Conservation (phyloP, 176 grass and related monocot genomes). For the Chrysopogon serrulatus region DNA sequence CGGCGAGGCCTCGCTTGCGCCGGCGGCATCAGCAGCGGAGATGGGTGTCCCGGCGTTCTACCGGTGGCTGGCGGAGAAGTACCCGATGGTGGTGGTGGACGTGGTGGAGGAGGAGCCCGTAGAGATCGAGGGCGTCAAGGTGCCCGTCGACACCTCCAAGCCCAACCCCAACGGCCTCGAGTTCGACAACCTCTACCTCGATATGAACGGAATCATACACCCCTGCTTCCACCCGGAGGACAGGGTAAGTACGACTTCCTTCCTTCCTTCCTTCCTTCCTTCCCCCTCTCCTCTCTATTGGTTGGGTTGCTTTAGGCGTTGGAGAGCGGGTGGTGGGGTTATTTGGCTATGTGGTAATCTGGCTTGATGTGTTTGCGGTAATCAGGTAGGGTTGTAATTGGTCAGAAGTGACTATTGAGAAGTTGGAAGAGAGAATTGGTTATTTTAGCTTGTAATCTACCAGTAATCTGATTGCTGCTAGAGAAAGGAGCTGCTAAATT, state of each 20-base stretch:
- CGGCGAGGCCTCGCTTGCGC: not conserved
- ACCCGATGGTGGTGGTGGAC: slow-evolving; percentile 95
- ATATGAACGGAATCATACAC: slow-evolving; percentile 57
- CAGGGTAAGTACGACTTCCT: slow-evolving; percentile 7
- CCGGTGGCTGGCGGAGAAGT: slow-evolving; percentile 98
- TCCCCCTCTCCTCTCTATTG: not conserved
- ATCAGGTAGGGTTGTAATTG: not conserved
- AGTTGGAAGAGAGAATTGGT: not conserved
- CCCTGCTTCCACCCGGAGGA: slow-evolving; percentile 61
- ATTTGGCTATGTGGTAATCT: not conserved
- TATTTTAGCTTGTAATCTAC: not conserved
- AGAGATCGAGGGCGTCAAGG: slow-evolving; percentile 81
- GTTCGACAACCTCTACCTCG: slow-evolving; percentile 57
- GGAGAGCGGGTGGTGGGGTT: not conserved
- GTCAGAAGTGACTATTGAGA: not conserved
- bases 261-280: not conserved
- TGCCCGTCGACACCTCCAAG: slow-evolving; percentile 85
- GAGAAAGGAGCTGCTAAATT: not conserved
- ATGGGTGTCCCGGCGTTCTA: slow-evolving; percentile 98
- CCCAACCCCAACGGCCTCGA: slow-evolving; percentile 81
- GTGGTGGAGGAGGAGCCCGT: slow-evolving; percentile 87
- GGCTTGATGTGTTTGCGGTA: not conserved
- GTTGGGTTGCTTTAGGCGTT: not conserved
- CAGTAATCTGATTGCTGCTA: not conserved
- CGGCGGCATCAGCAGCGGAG: not conserved